Conservation (phyloP, 139 green algal species). For the Asterochloris erici region DNA sequence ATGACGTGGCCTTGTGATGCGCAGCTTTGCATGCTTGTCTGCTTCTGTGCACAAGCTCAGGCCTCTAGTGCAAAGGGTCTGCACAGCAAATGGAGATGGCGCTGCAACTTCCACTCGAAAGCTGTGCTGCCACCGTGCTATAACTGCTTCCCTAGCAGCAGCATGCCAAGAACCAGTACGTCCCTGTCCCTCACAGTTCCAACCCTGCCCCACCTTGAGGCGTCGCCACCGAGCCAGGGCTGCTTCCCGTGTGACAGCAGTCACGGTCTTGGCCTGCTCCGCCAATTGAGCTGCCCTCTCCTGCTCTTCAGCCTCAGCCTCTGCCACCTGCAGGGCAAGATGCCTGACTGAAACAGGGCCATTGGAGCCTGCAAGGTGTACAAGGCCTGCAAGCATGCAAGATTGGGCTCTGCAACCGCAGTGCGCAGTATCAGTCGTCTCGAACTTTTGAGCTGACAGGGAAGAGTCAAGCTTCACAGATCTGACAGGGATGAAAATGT, state of each 20-base stretch:
- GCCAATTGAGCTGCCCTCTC: neutral
- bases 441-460: neutral
- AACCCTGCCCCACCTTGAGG: neutral
- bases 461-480: neutral
- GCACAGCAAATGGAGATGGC: neutral
- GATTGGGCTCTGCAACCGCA: neutral
- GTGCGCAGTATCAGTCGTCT: neutral
- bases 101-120: neutral
- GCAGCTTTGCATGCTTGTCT: neutral
- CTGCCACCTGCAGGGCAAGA: neutral
- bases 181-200: neutral
- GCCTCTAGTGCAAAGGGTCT: neutral
- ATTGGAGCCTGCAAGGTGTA: neutral
- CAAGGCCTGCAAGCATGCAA: neutral
- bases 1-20: neutral
- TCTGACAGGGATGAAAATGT: neutral
- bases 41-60: neutral
- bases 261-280: neutral
- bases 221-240: constrained; percentile 16
- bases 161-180: neutral
- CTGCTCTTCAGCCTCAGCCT: constrained; percentile 15
- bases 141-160: neutral
- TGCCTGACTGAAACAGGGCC: neutral
- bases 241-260: neutral
- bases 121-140: neutral